Evolutionary conservation across 2,329 filamentous ascomycete genomes (phyloP), one percentile per base, ranked within the genome.

Genomic region (Trichoderma sp.): DNA sequence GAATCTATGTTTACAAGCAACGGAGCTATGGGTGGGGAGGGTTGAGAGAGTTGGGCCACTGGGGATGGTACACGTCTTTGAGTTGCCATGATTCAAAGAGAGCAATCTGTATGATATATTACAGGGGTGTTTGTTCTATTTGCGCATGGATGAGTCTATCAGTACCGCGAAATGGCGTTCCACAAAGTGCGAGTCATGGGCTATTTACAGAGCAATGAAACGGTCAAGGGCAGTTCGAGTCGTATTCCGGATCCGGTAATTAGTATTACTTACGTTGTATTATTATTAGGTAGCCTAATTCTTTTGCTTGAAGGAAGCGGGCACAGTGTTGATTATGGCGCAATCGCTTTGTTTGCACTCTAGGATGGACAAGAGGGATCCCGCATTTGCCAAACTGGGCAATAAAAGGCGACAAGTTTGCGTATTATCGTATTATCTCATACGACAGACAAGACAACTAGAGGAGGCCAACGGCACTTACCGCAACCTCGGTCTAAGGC

Each of bases 1-100:
- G 33, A 27, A 45, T 33, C 16, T 68, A 9, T 45, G 8, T 69
- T 41, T 14, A 35, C 21, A n/a, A 18, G 66, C 14, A 27, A 27
- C 31, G 65, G 74, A 59, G 66, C 12, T 16, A 29, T 33, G 56
- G 24, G 68, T 31, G 69, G 69, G 35, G 69, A 73, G 69, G 35
- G 53, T 71, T 60, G 53, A 38, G 16, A 38, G 16, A 24, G 11
- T 21, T 41, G 31, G 38, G 67, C 67, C 67, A 62, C 41, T 71
- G 4, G 38, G 33, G 33, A 71, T 41, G 67, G 12, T 41, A 29
- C 53, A 71, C 24, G 53, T 45, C 64, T 31, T 60, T 71, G 33
- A 21, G 53, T 62, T 45, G n/a, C 53, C n/a, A n/a, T 27, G 67
- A 60, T 45, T 38, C 6, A 60, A n/a, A 71, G 53, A 69, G 50